phyloP scores from a whole-genome alignment of 2,329 filamentous ascomycete genomes.

The Penicillium glabrum region DNA sequence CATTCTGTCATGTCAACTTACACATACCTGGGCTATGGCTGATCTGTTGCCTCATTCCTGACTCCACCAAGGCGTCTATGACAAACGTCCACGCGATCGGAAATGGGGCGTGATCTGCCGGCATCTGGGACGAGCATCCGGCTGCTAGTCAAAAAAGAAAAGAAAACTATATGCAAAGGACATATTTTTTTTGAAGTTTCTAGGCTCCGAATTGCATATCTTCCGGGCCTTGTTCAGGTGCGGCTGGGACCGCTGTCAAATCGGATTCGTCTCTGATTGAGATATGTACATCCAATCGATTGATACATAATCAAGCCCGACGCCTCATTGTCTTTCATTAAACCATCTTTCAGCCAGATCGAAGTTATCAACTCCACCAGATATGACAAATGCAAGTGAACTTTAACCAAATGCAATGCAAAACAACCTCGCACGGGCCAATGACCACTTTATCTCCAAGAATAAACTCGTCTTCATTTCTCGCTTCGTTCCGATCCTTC shows the following conservation, averaged over 20 bases:
- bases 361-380: background rate
- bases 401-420: background rate
- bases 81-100: background rate
- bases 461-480: background rate
- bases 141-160: background rate
- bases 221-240: too few relatives aligned
- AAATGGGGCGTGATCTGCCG: background rate
- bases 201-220: too few relatives aligned
- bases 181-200: background rate
- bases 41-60: background rate
- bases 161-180: background rate
- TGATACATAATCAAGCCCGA: too few relatives aligned
- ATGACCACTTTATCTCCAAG: background rate
- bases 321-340: too few relatives aligned
- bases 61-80: background rate
- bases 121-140: background rate
- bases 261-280: background rate
- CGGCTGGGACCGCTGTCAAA: too few relatives aligned
- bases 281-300: too few relatives aligned
- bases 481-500: background rate
- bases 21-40: background rate
- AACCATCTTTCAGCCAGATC: background rate
- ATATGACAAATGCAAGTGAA: background rate
- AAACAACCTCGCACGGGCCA: background rate
- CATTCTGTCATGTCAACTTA: background rate